Base-by-base conservation (phyloP, 352 stramenopile genomes). In the Phytophthora sp. region DNA sequence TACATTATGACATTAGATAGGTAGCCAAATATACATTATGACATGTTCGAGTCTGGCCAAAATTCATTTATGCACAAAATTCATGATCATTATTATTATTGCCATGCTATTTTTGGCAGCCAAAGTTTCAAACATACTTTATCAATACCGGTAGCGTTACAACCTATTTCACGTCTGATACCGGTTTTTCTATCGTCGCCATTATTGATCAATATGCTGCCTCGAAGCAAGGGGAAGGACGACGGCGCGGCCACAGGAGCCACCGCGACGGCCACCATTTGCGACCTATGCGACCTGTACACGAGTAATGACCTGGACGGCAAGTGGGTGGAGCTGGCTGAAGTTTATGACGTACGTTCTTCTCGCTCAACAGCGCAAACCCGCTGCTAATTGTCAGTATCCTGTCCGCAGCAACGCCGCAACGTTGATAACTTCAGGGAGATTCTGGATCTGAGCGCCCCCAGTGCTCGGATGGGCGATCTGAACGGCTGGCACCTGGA, bases 401-500 rank as follows among this genome's bases (percentile, higher is more conserved):
- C n/a, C n/a, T 24, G 7, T 60, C 7, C 41, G 13, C 60, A 93
- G 83, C 82, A 92, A 88, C 83, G 86, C 24, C 76, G 76, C 24
- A 94, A 91, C 58, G 77, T 90, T 26, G 82, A 92, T 59, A 92
- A 90, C 47, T 69, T 90, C 29, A 64, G 70, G 6, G 86, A 94
- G 66, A 94, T 94, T 59, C 60, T 94, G 26, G 79, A 89, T 59
- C 64, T 94, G 31, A 91, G 82, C 41, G 77, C 75, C 8, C 86
- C 86, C 0, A 79, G 51, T 2, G 74, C 74, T 45, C 76, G 86
- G 15, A 70, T 94, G 52, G 80, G 79, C 27, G 82, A 88, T 23
- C 63, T 94, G 11, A 91, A 82, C 15, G 79, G 79, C 15, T 94
- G 86, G 86, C 82, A 92, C 68, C 57, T 94, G 46, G 86, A 94